Evolutionary conservation across 371 early-diverging fungal species (phyloP).

Genomic region (Mortierella sp.): DNA sequence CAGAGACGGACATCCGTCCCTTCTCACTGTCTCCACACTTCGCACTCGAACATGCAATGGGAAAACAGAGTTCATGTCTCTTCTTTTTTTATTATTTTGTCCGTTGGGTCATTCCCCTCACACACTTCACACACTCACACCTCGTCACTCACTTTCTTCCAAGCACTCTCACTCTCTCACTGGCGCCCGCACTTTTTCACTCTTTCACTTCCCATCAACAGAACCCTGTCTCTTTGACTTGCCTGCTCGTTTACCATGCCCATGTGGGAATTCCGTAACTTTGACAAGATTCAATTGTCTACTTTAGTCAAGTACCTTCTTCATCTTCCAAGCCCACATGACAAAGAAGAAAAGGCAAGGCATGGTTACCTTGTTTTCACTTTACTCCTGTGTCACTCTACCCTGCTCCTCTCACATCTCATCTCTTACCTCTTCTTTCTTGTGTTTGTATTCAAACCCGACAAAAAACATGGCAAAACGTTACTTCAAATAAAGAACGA

Average conservation of each 20-base stretch:
- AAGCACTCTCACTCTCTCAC: constrained; percentile 14
- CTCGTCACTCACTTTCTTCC: not conserved
- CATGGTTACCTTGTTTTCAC: not conserved
- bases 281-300: constrained; percentile 2
- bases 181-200: constrained; percentile 8
- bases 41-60: not conserved
- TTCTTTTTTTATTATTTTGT: not conserved
- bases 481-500: not conserved
- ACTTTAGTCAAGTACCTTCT: constrained; percentile 2
- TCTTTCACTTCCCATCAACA: not conserved
- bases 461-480: not conserved
- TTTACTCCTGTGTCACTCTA: constrained; percentile 6
- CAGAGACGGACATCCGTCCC: not conserved
- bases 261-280: constrained; percentile 9
- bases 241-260: not conserved
- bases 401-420: constrained; percentile 10
- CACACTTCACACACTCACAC: not conserved
- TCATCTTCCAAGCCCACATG: not conserved
- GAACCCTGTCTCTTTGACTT: not conserved
- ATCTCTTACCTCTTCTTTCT: not conserved
- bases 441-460: not conserved
- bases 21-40: not conserved
- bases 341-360: constrained; percentile 3
- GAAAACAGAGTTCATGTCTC: not conserved
- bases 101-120: not conserved